Base-by-base conservation (phyloP, 805 yeast species). In the Yarrowia bubula region DNA sequence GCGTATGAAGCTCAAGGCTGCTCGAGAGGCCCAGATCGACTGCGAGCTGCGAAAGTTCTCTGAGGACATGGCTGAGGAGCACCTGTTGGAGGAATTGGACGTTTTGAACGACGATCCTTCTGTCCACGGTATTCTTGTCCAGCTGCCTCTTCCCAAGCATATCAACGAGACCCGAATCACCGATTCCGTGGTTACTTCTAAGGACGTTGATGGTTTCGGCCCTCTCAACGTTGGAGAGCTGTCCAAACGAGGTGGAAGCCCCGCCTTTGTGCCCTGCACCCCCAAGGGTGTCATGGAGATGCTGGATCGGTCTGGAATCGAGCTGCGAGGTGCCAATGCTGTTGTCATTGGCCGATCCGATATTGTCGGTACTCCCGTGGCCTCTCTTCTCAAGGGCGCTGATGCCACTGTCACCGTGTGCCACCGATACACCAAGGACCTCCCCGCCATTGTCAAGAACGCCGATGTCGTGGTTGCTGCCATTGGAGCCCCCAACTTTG, bases 151-250 rank as follows among this genome's bases (percentile, higher is more conserved):
- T 66, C 99, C 98, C 38, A 75, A 77, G 35, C 89, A 86, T 72
- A 80, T 92, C 66, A 84, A 89, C 74, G 98, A 93, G 79, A 85
- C 88, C 51, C 76, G 77, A 55, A 81, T 95, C 70, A 95, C 98
- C 55, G 86, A 87, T 72, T 82, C 92, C 1, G 98, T 93, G n/a
- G 77, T 81, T 10, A 83, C 89, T 14, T 85, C 83, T 48, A 93
- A 93, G 78, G 99, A 93, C 72, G 97, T 95, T 53, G 99, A 93
- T 75, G 99, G 99, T 1, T 95, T 93, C 72, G 95, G 92, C 47
- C 86, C 92, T 65, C 82, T 81, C 71, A 95, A 95, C 75, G 86
- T 90, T 66, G 98, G 98, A 67, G 98, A 93, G 74, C 82, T 93
- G 66, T 84, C 92, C 70, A 91, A 92, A 77, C 86, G 89, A 70